phyloP scores from a whole-genome alignment of 441 rosid species.

The Populus tomentosa region DNA sequence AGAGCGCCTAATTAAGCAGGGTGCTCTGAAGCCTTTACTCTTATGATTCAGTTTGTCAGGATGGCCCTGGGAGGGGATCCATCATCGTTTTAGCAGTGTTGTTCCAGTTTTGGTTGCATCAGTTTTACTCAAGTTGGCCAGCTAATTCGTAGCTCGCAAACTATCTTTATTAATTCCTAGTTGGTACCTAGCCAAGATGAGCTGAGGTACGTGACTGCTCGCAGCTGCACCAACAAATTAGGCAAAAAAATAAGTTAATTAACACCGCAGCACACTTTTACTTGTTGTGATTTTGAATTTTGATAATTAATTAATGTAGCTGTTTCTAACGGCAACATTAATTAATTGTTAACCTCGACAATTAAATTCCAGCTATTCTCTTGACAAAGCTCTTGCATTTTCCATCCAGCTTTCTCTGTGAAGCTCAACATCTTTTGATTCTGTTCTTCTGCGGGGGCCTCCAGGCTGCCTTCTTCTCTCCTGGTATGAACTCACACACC shows the following conservation, averaged over 20 bases:
- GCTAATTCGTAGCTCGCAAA: neutral
- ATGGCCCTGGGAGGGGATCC: neutral
- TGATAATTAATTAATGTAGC: no score
- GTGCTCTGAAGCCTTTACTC: neutral
- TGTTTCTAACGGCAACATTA: no score
- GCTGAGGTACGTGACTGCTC: neutral
- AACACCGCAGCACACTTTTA: no score
- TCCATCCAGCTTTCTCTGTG: slow-evolving; percentile 77
- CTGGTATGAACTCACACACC: slow-evolving; percentile 89
- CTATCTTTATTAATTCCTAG: neutral
- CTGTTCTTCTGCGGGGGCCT: slow-evolving; percentile 66
- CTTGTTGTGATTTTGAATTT: no score
- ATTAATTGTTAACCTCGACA: no score
- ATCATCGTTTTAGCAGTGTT: no score
- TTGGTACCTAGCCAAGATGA: neutral
- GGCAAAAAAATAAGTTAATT: no score
- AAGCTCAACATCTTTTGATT: slow-evolving; percentile 68
- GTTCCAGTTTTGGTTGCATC: neutral
- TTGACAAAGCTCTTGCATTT: slow-evolving; percentile 58
- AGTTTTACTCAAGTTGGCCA: neutral
- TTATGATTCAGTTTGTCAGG: neutral
- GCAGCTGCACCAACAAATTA: neutral
- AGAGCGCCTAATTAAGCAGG: neutral
- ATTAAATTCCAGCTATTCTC: slow-evolving; percentile 23
- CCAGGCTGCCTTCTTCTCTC: slow-evolving; percentile 54